phyloP scores from a whole-genome alignment of 2,329 filamentous ascomycete genomes.

The Aspergillus pseudoglaucus region DNA sequence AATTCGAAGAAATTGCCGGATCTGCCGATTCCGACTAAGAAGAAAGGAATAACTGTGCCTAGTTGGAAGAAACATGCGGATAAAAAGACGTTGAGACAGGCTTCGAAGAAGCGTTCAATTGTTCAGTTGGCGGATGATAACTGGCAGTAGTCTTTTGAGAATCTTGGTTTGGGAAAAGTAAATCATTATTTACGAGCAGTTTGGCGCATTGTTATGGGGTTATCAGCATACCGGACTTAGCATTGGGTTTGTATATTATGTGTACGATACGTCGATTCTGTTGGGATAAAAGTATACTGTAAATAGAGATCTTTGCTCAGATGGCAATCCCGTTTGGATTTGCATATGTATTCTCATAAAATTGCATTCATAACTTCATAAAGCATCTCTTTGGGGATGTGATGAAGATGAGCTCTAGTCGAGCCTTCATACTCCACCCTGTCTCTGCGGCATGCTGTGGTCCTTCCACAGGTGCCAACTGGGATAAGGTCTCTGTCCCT shows the following conservation, averaged over 20 bases:
- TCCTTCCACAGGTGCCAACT: too few species aligned
- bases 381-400: too few species aligned
- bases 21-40: slow-evolving; percentile 16
- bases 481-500: too few species aligned
- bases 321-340: background rate
- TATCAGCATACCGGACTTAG: background rate
- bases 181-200: background rate
- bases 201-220: background rate
- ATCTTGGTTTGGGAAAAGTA: background rate
- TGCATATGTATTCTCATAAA: background rate
- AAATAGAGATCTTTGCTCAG: background rate
- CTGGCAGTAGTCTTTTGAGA: background rate
- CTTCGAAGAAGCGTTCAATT: slow-evolving; percentile 29
- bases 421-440: too few species aligned
- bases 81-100: slow-evolving; percentile 38
- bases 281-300: background rate
- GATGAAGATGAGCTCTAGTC: too few species aligned
- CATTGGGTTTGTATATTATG: background rate
- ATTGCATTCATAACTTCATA: too few species aligned
- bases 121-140: background rate
- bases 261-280: background rate
- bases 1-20: slow-evolving; percentile 7
- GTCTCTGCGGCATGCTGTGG: too few species aligned
- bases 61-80: slow-evolving; percentile 39
- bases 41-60: slow-evolving; percentile 31